phyloP scores from a whole-genome alignment of 768 basidiomycete species.

The Lactarius hatsudake region DNA sequence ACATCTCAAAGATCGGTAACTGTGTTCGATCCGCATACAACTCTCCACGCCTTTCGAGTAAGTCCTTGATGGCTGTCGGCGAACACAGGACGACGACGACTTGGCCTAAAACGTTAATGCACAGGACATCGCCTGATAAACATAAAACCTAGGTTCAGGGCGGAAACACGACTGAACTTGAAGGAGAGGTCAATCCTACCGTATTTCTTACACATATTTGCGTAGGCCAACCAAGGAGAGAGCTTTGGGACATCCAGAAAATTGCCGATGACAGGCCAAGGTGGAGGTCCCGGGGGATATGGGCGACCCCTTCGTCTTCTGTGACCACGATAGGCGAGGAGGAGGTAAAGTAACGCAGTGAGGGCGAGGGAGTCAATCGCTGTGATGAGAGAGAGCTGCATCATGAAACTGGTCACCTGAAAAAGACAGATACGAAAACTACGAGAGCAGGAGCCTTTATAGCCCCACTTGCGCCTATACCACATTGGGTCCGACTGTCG shows the following conservation, averaged over 20 bases:
- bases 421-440: background rate
- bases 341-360: background rate
- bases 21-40: background rate
- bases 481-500: too few relatives aligned
- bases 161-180: background rate
- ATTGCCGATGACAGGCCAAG: constrained; percentile 7
- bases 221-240: background rate
- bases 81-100: background rate
- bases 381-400: background rate
- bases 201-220: constrained; percentile 3
- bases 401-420: background rate
- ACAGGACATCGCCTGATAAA: background rate
- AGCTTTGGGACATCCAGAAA: constrained; percentile 1
- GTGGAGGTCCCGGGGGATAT: background rate
- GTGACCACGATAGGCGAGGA: background rate
- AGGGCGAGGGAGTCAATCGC: background rate
- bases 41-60: background rate
- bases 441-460: background rate
- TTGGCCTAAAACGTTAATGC: background rate
- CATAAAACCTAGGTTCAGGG: background rate
- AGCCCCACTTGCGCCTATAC: background rate
- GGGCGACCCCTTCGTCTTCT: constrained; percentile 3
- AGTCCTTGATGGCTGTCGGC: background rate
- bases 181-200: background rate
- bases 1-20: constrained; percentile 2